These are phyloP conservation scores for Boletus chippewaensis DNA, from an alignment of 1,284 basidiomycete species.

Conservation along the genomic window DNA sequence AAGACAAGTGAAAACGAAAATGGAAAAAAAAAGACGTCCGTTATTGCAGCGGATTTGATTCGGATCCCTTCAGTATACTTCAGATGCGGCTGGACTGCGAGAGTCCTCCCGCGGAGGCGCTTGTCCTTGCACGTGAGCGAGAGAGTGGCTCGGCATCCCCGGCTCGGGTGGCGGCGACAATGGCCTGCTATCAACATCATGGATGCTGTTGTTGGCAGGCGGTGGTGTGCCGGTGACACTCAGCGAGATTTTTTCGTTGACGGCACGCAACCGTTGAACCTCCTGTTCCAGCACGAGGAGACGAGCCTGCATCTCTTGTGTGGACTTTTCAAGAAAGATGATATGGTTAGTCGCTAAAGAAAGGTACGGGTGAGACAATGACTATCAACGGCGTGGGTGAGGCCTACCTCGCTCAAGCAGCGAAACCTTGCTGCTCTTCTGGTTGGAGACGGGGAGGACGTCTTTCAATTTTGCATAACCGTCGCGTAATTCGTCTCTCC, in stretches of 20 bases:
- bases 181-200: conserved; percentile 46
- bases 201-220: conserved; percentile 33
- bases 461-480: conserved; percentile 84
- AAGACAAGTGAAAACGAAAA: conserved; percentile 25
- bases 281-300: conserved; percentile 58
- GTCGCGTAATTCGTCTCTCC: conserved; percentile 80
- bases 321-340: conserved; percentile 58
- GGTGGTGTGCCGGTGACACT: conserved; percentile 49
- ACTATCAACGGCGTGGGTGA: neutral
- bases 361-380: conserved; percentile 11
- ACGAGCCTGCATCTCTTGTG: conserved; percentile 60
- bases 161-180: conserved; percentile 59
- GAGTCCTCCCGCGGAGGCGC: conserved; percentile 55
- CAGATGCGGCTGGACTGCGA: conserved; percentile 54
- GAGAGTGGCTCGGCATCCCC: conserved; percentile 40
- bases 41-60: conserved; percentile 18
- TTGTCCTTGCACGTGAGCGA: conserved; percentile 47
- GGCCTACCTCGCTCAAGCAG: conserved; percentile 74
- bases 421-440: conserved; percentile 85
- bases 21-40: conserved; percentile 19
- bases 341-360: conserved; percentile 67
- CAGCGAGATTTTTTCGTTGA: conserved; percentile 77
- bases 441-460: conserved; percentile 75
- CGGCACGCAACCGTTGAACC: conserved; percentile 55
- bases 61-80: conserved; percentile 33